A percentile compares a stretch with the other conserved stretches of the same genome.
These are phyloP conservation scores for Chamaenerion angustifolium DNA, from an alignment of 345 rosid species.

Conservation along the genomic window DNA sequence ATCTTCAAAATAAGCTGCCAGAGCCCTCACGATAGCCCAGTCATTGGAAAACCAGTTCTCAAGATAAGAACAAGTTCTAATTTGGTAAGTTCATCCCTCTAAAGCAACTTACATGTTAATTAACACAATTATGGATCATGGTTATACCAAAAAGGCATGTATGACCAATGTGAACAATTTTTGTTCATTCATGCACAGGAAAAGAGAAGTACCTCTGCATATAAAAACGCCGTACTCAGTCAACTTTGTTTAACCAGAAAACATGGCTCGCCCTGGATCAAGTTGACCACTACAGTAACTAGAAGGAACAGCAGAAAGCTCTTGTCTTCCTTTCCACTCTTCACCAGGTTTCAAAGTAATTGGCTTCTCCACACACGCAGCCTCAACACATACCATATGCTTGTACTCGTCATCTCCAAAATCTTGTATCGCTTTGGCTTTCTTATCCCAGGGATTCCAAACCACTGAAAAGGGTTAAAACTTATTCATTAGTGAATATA, in stretches of 20 bases:
- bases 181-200: too few relatives aligned
- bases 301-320: constrained; percentile 81
- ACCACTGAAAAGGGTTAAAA: constrained; percentile 40
- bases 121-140: too few relatives aligned
- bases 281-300: constrained; percentile 95
- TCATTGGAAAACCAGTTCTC: too few relatives aligned
- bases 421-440: constrained; percentile 72
- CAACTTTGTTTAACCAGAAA: constrained; percentile 20
- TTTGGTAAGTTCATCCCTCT: too few relatives aligned
- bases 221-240: too few relatives aligned
- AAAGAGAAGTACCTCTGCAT: too few relatives aligned
- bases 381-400: constrained; percentile 92
- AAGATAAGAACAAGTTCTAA: too few relatives aligned
- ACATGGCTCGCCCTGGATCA: constrained; percentile 73
- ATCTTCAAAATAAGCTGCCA: too few relatives aligned
- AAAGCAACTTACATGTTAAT: too few relatives aligned
- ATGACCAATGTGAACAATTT: too few relatives aligned
- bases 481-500: background rate
- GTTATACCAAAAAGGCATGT: too few relatives aligned
- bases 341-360: constrained; percentile 87
- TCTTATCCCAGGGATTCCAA: constrained; percentile 99
- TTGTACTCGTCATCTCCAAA: constrained; percentile 92
- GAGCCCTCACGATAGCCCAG: too few relatives aligned
- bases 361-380: constrained; percentile 68
- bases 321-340: constrained; percentile 91